Conservation (phyloP, 768 basidiomycete species). For the Boletus tylopilopsis region DNA sequence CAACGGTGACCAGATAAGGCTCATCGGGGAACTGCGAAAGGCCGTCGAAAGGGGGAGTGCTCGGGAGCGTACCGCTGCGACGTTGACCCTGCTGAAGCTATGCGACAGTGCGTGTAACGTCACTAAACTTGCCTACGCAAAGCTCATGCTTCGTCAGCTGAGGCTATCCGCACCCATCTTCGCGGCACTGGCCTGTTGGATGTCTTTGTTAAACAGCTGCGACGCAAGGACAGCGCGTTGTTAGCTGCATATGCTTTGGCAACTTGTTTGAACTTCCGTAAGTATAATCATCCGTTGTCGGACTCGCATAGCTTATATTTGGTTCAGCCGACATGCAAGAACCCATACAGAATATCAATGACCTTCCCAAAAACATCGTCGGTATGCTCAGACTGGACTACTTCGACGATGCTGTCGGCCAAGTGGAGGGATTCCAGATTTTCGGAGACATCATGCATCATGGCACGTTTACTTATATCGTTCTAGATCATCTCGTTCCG, state of each 20-base stretch:
- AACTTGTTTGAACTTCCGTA: conserved; percentile 17
- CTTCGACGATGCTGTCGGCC: conserved; percentile 21
- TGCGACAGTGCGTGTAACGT: conserved; percentile 12
- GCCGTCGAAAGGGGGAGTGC: not conserved
- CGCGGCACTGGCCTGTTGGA: conserved; percentile 5
- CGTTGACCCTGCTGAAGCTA: conserved; percentile 21
- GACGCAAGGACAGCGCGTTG: conserved; percentile 12
- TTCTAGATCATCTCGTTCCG: not conserved
- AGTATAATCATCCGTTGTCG: not conserved
- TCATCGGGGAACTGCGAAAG: conserved; percentile 10
- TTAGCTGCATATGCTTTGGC: conserved; percentile 22
- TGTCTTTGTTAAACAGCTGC: conserved; percentile 15
- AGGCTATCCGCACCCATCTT: conserved; percentile 7
- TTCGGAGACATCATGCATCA: conserved; percentile 19
- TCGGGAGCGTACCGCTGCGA: conserved; percentile 21
- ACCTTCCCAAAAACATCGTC: conserved; percentile 13
- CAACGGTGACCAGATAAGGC: not conserved
- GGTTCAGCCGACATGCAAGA: conserved; percentile 13
- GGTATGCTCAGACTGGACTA: conserved; percentile 18
- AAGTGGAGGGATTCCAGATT: conserved; percentile 20
- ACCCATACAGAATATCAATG: conserved; percentile 3
- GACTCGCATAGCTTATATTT: not conserved
- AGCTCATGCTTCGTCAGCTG: conserved; percentile 8
- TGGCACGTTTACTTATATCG: conserved; percentile 2
- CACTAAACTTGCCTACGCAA: not conserved